Evolutionary conservation across 169 alveolate genomes (phyloP).

Genomic region (Plasmodium blacklocki): DNA sequence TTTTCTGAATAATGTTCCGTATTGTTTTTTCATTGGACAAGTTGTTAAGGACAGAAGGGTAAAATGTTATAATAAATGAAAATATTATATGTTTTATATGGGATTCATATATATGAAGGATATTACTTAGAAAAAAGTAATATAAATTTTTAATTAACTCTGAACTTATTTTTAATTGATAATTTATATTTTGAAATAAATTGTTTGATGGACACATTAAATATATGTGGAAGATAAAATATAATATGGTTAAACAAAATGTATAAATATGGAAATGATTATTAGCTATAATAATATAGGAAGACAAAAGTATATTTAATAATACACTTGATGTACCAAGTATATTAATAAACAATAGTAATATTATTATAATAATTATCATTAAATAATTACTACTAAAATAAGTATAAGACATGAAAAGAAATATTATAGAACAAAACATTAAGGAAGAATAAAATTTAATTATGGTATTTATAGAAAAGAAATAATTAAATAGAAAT

Average conservation of each 20-base stretch:
- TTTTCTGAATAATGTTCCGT: conserved; percentile 12
- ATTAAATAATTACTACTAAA: conserved; percentile 11
- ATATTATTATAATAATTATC: background rate
- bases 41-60: conserved; percentile 17
- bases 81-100: conserved; percentile 26
- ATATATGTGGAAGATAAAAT: conserved; percentile 54
- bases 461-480: conserved; percentile 28
- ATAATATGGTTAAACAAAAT: conserved; percentile 12
- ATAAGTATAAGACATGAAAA: conserved; percentile 8
- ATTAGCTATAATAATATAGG: conserved; percentile 49
- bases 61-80: conserved; percentile 34
- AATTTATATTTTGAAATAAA: conserved; percentile 40
- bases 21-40: conserved; percentile 28
- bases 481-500: conserved; percentile 41
- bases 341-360: conserved; percentile 53
- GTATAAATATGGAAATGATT: conserved; percentile 13
- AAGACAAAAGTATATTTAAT: conserved; percentile 41
- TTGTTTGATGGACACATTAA: conserved; percentile 47
- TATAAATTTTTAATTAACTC: conserved; percentile 13
- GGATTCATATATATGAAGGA: conserved; percentile 35
- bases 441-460: conserved; percentile 42
- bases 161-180: conserved; percentile 13
- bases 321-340: conserved; percentile 36
- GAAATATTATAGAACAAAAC: conserved; percentile 51
- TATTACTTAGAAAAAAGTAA: conserved; percentile 6